phyloP scores from a whole-genome alignment of 148 eudicot species.

The Polygonum maritimum region DNA sequence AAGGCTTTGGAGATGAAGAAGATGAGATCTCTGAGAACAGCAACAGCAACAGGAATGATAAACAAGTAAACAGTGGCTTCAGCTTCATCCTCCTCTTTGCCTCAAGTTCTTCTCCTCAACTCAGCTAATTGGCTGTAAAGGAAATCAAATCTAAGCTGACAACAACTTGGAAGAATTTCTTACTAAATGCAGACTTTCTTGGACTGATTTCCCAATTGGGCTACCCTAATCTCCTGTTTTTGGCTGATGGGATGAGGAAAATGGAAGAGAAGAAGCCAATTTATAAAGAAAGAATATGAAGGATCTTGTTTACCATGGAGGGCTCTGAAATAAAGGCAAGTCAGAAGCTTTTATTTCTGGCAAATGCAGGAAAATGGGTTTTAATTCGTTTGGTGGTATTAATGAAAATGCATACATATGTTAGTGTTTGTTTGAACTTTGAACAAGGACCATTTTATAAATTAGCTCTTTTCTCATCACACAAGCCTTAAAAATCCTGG shows the following conservation, averaged over 20 bases:
- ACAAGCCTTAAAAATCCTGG: not conserved
- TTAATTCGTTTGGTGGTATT: not conserved
- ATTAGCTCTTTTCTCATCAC: not conserved
- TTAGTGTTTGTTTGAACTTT: not conserved
- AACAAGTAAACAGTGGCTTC: not conserved
- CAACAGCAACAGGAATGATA: not conserved
- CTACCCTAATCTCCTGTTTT: not conserved
- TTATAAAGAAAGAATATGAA: too few species aligned
- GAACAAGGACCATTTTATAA: not conserved
- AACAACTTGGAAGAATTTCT: too few species aligned
- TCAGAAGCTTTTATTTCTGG: not conserved
- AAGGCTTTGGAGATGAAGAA: not conserved
- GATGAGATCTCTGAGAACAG: not conserved
- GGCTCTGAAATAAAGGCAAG: not conserved
- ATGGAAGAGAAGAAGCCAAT: not conserved
- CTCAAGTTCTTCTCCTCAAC: not conserved
- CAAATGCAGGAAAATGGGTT: not conserved
- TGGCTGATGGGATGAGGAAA: not conserved
- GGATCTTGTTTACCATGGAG: not conserved
- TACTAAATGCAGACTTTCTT: too few species aligned
- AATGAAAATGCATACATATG: not conserved
- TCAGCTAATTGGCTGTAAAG: too few species aligned
- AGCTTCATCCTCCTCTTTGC: not conserved
- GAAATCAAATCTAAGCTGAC: too few species aligned
- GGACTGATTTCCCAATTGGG: not conserved